phyloP scores from a whole-genome alignment of 768 basidiomycete genomes.

The Tephrocybe rancida region DNA sequence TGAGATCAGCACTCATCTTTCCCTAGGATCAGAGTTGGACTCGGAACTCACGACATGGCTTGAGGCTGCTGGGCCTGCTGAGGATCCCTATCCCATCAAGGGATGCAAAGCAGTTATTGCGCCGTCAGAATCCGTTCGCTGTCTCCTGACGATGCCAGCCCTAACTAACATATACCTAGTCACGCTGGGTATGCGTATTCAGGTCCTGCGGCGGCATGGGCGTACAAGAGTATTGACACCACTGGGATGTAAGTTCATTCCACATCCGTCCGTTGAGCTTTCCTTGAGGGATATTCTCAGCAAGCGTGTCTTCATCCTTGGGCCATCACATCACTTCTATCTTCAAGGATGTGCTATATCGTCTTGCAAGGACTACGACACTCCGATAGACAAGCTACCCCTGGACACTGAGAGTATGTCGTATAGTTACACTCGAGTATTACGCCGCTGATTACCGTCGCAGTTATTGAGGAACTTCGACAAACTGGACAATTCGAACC shows the following conservation, averaged over 20 bases:
- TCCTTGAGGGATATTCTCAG: too few species aligned
- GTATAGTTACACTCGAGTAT: too few species aligned
- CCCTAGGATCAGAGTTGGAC: constrained; percentile 57
- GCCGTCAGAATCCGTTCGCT: constrained; percentile 63
- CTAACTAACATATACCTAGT: constrained; percentile 42
- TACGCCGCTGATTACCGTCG: constrained; percentile 6
- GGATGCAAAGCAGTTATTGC: constrained; percentile 89
- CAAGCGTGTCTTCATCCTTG: constrained; percentile 91
- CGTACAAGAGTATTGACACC: constrained; percentile 87
- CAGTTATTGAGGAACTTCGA: constrained; percentile 70
- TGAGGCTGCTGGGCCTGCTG: constrained; percentile 43
- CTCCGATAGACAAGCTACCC: constrained; percentile 82
- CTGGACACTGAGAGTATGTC: constrained; percentile 78
- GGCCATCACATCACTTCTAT: constrained; percentile 93
- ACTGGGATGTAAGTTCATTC: constrained; percentile 64
- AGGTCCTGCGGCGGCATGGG: constrained; percentile 94
- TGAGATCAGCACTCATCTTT: constrained; percentile 14
- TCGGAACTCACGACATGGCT: constrained; percentile 69
- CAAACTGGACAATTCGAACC: constrained; percentile 68
- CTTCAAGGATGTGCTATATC: constrained; percentile 88
- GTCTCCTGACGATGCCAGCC: neutral
- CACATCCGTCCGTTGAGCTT: too few species aligned
- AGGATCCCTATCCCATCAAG: constrained; percentile 61
- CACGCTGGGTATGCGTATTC: constrained; percentile 98
- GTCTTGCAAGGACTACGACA: constrained; percentile 74